Conservation (phyloP, 345 rosid species). For the Eucalyptus paniculata region DNA sequence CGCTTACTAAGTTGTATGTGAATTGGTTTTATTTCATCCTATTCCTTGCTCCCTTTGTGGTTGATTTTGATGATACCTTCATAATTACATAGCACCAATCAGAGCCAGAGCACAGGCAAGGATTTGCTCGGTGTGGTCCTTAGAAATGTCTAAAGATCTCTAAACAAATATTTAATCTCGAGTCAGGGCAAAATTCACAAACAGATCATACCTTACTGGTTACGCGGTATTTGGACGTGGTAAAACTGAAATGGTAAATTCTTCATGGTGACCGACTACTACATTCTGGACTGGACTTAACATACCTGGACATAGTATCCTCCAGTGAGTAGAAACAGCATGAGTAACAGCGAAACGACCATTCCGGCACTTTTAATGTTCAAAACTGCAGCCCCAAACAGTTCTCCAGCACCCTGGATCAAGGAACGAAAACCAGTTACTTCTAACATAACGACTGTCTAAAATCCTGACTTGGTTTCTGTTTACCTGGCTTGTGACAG, state of each 20-base stretch:
- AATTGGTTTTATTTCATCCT: not conserved
- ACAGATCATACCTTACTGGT: not conserved
- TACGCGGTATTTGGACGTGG: not conserved
- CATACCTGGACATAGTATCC: constrained; percentile 95
- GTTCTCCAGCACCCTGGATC: constrained; percentile 73
- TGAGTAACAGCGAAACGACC: constrained; percentile 76
- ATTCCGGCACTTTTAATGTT: constrained; percentile 86
- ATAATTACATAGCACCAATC: not conserved
- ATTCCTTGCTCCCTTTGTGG: not conserved
- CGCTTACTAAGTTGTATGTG: not conserved
- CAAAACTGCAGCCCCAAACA: constrained; percentile 84
- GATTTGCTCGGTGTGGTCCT: not conserved
- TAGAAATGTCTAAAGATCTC: not conserved
- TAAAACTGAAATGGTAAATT: not conserved
- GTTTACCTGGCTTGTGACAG: constrained; percentile 78
- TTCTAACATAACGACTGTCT: not conserved
- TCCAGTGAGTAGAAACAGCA: constrained; percentile 90
- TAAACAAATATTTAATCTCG: not conserved
- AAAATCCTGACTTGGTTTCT: not conserved
- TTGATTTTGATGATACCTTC: not conserved
- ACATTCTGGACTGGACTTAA: not conserved
- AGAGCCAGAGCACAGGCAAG: not conserved
- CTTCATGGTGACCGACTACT: not conserved
- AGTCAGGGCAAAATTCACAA: not conserved
- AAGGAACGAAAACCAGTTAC: not conserved